Evolutionary conservation across 257 asterid genomes (phyloP).

Genomic region (Ligustrum vulgare): DNA sequence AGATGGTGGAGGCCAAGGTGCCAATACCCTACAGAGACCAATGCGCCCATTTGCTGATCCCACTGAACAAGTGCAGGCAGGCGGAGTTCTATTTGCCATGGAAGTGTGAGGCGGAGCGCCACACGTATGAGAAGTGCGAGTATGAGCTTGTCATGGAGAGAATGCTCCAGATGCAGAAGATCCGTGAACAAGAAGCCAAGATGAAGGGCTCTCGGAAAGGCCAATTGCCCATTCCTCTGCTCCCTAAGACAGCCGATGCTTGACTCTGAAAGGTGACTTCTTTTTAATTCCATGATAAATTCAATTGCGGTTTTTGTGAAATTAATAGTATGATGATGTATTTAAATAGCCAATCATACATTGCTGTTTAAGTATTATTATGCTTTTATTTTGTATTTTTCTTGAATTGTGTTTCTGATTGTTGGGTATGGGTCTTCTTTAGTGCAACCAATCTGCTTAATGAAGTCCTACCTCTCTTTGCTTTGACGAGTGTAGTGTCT

Average conservation of each 20-base stretch:
- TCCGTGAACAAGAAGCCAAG: constrained; percentile 80
- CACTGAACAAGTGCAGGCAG: constrained; percentile 86
- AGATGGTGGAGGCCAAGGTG: constrained; percentile 77
- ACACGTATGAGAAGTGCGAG: constrained; percentile 80
- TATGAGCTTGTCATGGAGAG: constrained; percentile 98
- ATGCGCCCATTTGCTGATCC: constrained; percentile 93
- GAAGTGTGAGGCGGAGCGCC: constrained; percentile 89
- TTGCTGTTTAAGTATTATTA: neutral
- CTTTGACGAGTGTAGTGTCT: neutral
- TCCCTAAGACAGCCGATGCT: constrained; percentile 78
- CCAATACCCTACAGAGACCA: constrained; percentile 85
- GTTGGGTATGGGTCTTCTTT: neutral
- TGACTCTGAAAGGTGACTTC: constrained; percentile 46
- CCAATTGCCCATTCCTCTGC: constrained; percentile 56
- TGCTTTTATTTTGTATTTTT: neutral
- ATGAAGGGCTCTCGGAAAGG: constrained; percentile 34
- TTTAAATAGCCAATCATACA: neutral
- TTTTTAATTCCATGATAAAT: neutral
- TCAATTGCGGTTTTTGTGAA: neutral
- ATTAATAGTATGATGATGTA: neutral
- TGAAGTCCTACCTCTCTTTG: neutral
- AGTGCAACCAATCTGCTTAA: neutral
- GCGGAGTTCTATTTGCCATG: constrained; percentile 88
- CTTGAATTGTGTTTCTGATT: neutral
- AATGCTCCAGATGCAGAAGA: constrained; percentile 98